Base-by-base conservation (phyloP, 2,329 filamentous ascomycete genomes). In the Clarireedia sp. region DNA sequence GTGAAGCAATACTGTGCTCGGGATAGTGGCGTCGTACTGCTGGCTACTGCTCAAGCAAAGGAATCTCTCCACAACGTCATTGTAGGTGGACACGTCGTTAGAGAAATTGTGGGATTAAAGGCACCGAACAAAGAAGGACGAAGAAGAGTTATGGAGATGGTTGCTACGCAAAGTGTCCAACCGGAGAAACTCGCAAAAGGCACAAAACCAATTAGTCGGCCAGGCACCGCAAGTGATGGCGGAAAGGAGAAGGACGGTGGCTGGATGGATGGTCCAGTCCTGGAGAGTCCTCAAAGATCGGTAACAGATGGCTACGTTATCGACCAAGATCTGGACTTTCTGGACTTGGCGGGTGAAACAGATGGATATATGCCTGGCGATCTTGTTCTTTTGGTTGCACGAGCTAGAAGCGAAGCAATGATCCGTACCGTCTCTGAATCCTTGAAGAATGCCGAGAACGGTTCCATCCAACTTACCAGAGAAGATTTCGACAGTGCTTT, bases 331-430 rank as follows among this genome's bases (percentile, higher is more conserved):
- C 81, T 99, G 9, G 94, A 99, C 69, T 89, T 97, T 56, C 81
- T 97, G 8, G 92, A 97, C 60, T 79, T 99, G 55, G 90, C 95
- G 17, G 91, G 94, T 1, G 86, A 92, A 63, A 97, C 92, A 0
- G 94, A 99, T 67, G 94, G 94, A 0, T 99, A 97, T 68, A 96
- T 97, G 91, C 92, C 94, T 0, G 94, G 91, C 3, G 94, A 99
- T 69, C 77, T 99, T 38, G 84, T 87, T 16, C 78, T 96, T 2
- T 81, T 99, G 10, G 87, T 95, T 17, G 86, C 89, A 10, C 82
- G 94, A 57, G 92, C 94, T 38, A 83, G 91, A 53, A 96, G 92
- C 64, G 94, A 97, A 72, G 89, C 92, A 24, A 80, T 99, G 16
- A 95, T 97, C 63, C 86, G 92, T 9, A 86, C 86, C 7, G 85